A percentile compares a stretch with the other conserved stretches of the same genome.
phyloP scores from a whole-genome alignment of 2,329 filamentous ascomycete species.

The Botrytis deweyae region DNA sequence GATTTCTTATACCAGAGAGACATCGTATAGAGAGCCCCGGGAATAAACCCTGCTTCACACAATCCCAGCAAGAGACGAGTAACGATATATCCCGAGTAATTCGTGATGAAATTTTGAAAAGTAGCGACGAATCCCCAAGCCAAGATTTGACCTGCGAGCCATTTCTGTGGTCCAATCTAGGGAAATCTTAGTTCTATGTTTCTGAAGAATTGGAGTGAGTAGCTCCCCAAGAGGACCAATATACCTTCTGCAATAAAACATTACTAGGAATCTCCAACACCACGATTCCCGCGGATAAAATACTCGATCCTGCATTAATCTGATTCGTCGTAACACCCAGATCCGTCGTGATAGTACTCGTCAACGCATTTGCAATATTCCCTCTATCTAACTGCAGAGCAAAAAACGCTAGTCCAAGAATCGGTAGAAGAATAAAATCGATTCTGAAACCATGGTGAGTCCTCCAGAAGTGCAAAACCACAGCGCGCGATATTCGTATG shows the following conservation, averaged over 20 bases:
- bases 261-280: background rate
- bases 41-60: background rate
- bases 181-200: background rate
- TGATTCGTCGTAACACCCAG: background rate
- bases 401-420: background rate
- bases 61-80: background rate
- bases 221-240: accelerated
- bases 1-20: background rate
- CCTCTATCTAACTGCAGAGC: background rate
- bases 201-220: background rate
- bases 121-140: background rate
- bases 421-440: background rate
- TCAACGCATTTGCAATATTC: background rate
- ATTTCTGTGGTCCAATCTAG: background rate
- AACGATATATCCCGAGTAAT: background rate
- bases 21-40: background rate
- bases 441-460: background rate
- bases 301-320: background rate
- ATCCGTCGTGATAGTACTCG: background rate
- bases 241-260: background rate
- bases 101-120: background rate
- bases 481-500: background rate
- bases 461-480: no score
- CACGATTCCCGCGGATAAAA: background rate
- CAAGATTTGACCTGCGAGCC: background rate